Base-by-base conservation (phyloP, 2,329 filamentous ascomycete species). In the Elsinoe australis region DNA sequence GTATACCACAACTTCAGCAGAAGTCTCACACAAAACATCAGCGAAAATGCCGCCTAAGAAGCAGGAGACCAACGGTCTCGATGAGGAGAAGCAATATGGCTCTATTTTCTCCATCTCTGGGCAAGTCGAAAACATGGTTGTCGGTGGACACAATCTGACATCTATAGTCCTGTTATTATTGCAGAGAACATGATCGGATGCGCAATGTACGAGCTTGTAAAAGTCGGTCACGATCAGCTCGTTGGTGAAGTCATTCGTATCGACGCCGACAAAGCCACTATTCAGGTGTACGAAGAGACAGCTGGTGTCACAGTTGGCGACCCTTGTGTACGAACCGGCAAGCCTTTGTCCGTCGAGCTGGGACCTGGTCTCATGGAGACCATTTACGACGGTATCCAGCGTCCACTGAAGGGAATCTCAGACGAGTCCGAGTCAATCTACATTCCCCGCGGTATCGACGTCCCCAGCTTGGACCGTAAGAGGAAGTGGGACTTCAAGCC, bases 221-320 rank as follows among this genome's bases (percentile, higher is more conserved):
- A 79, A 73, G 90, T 98, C 60, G 89, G 92, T 60, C 81, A 95
- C 65, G 87, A 95, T 64, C 80, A 84, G 64, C 81, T 98, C 52
- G 85, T 94, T 54, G 92, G 92, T 66, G 92, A 98, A 71, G 92
- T 98, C 69, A 98, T 98, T 76, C 85, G 92, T 67, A 94, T 98
- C 71, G 92, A 87, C 62, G 83, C 75, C 67, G 92, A 98, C 69
- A 94, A 90, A 72, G 89, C 88, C 59, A 95, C 89, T 42, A 94
- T 98, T 59, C 92, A 98, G 72, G 92, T 98, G 57, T 98, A 98
- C 74, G 92, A 98, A 70, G 92, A 98, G 73, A 98, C 92, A 89
- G 92, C 90, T 67, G 92, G 92, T 71, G 84, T 98, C 58, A 94
- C 81, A 58, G 89, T 98, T 57, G 92, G 92, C 64, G 92, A 98